Evolutionary conservation across 805 yeast genomes (phyloP), one percentile per base, ranked within the genome.

Genomic region (Dipodascus albidus): DNA sequence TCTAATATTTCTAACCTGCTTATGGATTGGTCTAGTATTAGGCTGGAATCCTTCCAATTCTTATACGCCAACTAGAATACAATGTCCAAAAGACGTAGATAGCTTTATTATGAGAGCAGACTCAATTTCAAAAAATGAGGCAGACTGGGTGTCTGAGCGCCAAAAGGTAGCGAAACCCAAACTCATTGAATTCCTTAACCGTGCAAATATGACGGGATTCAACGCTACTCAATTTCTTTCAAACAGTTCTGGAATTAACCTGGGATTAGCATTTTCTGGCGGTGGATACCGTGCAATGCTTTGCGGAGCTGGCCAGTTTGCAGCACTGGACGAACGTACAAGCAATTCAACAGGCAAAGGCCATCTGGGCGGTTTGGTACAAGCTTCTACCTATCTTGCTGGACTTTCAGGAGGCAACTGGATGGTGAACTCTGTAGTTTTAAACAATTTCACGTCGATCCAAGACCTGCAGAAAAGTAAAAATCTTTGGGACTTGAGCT

Each of bases 281-380:
- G 96, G 96, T 64, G 96, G 96, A 2, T 88, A 86, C 67, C 76
- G 96, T 57, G 95, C 96, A 33, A 86, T 88, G 87, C 69, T 88
- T 48, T 70, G 75, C 54, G 96, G 95, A 1, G 96, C 95, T 14
- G 96, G 96, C 35, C 80, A 82, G 64, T 69, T 88, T 20, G 73
- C 90, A 0, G 96, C 91, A 1, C 68, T 86, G 55, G 96, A 88
- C 65, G 80, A 81, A 62, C 73, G 95, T 59, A 82, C 93, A 1
- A 68, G 62, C 6, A 77, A 75, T 53, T 75, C 81, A 14, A 70
- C 69, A 23, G 72, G 74, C 3, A 64, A 69, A 38, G 53, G 57
- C 35, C 84, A 85, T 14, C 66, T 87, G 47, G 90, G 91, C 33
- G 95, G 96, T 2, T 67, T 88, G 22, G 68, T 87, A 38, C 88